phyloP scores from a whole-genome alignment of 164 flowering plant species.

The Vitis riparia region DNA sequence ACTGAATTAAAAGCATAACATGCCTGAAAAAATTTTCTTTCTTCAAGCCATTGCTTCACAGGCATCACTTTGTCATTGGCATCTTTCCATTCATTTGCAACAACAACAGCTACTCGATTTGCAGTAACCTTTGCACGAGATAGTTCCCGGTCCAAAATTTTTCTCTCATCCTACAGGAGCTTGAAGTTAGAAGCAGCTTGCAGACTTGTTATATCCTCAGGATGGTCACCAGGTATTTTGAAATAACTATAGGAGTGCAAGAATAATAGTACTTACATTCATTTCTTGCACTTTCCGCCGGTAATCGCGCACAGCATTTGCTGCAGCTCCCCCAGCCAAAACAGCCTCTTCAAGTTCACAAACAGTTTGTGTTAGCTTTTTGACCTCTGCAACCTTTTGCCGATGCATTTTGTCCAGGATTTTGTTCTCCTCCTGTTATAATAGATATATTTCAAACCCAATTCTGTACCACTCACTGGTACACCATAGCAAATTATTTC shows the following conservation, averaged over 20 bases:
- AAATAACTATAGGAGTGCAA: neutral
- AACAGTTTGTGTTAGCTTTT: conserved; percentile 71
- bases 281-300: conserved; percentile 71
- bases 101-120: conserved; percentile 78
- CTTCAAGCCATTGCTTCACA: conserved; percentile 84
- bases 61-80: conserved; percentile 90
- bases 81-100: conserved; percentile 94
- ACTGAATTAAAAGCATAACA: conserved; percentile 5
- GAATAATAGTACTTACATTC: conserved; percentile 42
- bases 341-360: conserved; percentile 78
- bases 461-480: neutral
- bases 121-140: conserved; percentile 81
- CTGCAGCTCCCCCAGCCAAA: conserved; percentile 77
- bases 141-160: conserved; percentile 69
- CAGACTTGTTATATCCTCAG: neutral
- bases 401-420: conserved; percentile 71
- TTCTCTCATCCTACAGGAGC: conserved; percentile 62
- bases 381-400: conserved; percentile 72
- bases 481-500: neutral
- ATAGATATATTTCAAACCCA: neutral
- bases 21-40: conserved; percentile 71
- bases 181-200: conserved; percentile 4
- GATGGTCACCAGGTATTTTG: neutral
- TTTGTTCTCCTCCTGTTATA: conserved; percentile 63
- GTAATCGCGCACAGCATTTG: conserved; percentile 78